phyloP scores from a whole-genome alignment of 345 rosid species.

The Rhodomyrtus tomentosa region DNA sequence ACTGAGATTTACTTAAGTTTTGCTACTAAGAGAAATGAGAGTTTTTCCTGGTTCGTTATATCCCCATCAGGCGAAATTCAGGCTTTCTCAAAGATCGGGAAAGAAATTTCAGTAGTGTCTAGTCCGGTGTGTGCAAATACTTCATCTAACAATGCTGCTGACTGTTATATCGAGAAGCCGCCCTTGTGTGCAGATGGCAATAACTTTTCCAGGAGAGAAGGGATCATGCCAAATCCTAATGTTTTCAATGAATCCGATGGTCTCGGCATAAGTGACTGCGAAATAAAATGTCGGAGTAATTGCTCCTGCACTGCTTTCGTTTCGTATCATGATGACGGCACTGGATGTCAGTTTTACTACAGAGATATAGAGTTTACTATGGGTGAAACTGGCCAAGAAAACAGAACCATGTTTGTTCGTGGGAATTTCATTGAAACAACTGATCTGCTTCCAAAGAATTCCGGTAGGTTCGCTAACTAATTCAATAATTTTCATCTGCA shows the following conservation, averaged over 20 bases:
- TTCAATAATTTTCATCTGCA: neutral
- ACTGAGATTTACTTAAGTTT: neutral
- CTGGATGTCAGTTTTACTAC: neutral
- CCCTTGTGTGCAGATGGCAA: neutral
- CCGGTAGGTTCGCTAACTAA: neutral
- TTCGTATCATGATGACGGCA: neutral
- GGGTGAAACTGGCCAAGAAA: neutral
- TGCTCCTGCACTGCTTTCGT: neutral
- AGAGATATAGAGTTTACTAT: neutral
- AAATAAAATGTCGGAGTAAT: constrained; percentile 1
- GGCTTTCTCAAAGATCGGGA: neutral
- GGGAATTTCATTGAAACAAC: neutral
- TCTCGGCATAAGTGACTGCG: constrained; percentile 2
- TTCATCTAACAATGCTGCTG: neutral
- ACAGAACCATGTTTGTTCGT: neutral
- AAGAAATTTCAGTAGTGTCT: neutral
- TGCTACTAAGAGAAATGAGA: neutral
- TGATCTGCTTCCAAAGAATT: neutral
- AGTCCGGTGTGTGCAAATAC: neutral
- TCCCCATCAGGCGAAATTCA: neutral
- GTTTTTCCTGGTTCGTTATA: neutral
- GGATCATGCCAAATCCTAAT: neutral
- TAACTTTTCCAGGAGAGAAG: neutral
- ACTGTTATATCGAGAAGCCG: neutral
- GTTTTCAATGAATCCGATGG: neutral